These are phyloP conservation scores for Evansstolkia leycettana DNA, from an alignment of 495 filamentous ascomycete genomes.

Conservation along the genomic window DNA sequence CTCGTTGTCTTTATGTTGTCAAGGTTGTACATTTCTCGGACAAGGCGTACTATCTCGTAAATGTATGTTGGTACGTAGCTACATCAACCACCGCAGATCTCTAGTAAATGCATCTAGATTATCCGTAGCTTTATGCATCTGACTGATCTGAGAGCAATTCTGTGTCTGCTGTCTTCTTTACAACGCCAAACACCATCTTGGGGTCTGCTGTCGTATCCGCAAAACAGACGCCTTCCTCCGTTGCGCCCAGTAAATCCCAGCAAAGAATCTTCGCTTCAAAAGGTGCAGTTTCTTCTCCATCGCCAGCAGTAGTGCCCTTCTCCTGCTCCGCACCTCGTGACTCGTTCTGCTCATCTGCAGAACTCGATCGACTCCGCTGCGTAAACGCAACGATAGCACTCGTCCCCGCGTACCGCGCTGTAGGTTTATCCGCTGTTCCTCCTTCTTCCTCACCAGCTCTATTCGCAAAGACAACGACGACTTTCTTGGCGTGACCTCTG, in stretches of 20 bases:
- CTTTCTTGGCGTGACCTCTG: constrained; percentile 30
- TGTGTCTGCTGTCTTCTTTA: too few relatives aligned
- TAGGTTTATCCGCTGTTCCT: constrained; percentile 29
- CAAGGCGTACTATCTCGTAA: too few relatives aligned
- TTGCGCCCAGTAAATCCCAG: constrained; percentile 35
- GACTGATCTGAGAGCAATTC: too few relatives aligned
- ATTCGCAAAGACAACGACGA: constrained; percentile 77
- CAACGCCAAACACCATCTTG: constrained; percentile 29
- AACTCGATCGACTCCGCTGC: constrained; percentile 12
- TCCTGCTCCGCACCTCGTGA: constrained; percentile 20
- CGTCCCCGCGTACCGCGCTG: constrained; percentile 64
- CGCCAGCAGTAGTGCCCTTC: constrained; percentile 1
- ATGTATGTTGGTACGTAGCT: too few relatives aligned
- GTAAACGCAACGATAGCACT: constrained; percentile 69
- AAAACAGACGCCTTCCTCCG: constrained; percentile 34
- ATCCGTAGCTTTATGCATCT: too few relatives aligned
- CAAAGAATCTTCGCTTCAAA: constrained; percentile 32
- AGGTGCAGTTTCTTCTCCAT: not conserved
- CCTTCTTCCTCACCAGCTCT: constrained; percentile 56
- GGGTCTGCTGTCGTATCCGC: constrained; percentile 33
- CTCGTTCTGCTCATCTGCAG: not conserved
- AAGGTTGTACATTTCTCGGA: too few relatives aligned
- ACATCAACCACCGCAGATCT: too few relatives aligned
- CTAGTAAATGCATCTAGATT: too few relatives aligned
- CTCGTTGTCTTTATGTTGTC: too few relatives aligned